Conservation (phyloP, 108 stramenopile species). For the Nannochloropsis gaditana region DNA sequence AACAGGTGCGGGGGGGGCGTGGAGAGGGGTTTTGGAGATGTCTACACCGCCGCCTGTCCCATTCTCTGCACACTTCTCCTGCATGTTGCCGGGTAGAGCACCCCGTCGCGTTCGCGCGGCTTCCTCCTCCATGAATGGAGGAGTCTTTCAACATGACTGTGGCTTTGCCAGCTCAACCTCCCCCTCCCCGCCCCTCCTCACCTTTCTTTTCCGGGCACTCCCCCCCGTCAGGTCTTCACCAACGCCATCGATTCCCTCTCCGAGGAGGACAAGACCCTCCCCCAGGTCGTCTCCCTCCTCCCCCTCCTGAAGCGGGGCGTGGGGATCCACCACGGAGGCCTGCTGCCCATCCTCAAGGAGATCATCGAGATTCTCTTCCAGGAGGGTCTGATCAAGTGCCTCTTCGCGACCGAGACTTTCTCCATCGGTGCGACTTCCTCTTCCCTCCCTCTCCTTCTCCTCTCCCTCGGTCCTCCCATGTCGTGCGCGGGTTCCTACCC, state of each 20-base stretch:
- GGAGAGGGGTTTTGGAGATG: too few species aligned
- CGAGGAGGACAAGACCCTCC: slow-evolving; percentile 89
- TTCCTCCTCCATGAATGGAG: too few species aligned
- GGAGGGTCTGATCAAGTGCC: slow-evolving; percentile 89
- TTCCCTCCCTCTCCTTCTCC: background rate
- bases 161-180: background rate
- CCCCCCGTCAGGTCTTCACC: slow-evolving; percentile 61
- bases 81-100: too few species aligned
- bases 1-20: slow-evolving; percentile 45
- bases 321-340: slow-evolving; percentile 96
- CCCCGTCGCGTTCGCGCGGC: too few species aligned
- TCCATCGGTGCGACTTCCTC: slow-evolving; percentile 60
- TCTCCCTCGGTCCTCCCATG: background rate
- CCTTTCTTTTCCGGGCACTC: background rate
- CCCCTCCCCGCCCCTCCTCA: background rate
- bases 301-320: slow-evolving; percentile 94
- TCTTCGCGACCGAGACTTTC: slow-evolving; percentile 99
- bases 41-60: too few species aligned
- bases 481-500: background rate
- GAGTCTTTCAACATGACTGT: background rate
- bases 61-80: too few species aligned
- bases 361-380: slow-evolving; percentile 96
- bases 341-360: slow-evolving; percentile 97
- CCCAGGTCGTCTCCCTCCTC: slow-evolving; percentile 77
- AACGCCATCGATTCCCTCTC: slow-evolving; percentile 91